phyloP scores from a whole-genome alignment of 768 basidiomycete species.

The Leccinellum luteum region DNA sequence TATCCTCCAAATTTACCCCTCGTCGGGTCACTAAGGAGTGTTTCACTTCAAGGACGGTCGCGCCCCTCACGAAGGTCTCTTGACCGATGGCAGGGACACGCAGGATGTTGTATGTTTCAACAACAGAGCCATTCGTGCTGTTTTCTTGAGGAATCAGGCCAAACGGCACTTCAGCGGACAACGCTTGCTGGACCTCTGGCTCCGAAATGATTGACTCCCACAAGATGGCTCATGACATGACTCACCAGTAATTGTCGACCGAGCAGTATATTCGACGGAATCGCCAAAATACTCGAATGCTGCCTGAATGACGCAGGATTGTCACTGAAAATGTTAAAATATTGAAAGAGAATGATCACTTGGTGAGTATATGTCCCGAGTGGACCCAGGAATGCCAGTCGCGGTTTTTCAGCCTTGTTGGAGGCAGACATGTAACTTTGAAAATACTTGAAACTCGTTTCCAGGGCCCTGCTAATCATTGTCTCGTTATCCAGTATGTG shows the following conservation, averaged over 20 bases:
- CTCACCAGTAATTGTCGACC: slow-evolving; percentile 41
- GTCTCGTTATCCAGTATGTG: neutral
- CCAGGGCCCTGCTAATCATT: slow-evolving; percentile 5
- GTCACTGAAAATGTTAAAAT: slow-evolving; percentile 21
- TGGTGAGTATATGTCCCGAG: slow-evolving; percentile 72
- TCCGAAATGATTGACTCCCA: neutral
- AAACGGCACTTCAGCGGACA: slow-evolving; percentile 43
- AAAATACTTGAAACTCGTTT: slow-evolving; percentile 4
- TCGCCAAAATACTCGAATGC: slow-evolving; percentile 45
- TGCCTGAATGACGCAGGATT: slow-evolving; percentile 32
- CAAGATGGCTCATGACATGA: neutral
- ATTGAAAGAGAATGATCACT: slow-evolving; percentile 28
- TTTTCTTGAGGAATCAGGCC: slow-evolving; percentile 84
- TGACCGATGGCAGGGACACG: slow-evolving; percentile 40
- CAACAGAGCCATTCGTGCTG: slow-evolving; percentile 67
- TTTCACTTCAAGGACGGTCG: slow-evolving; percentile 55
- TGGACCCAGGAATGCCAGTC: slow-evolving; percentile 61
- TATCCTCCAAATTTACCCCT: slow-evolving; percentile 54
- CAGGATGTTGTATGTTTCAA: slow-evolving; percentile 70
- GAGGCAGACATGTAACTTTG: slow-evolving; percentile 10
- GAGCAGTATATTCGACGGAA: slow-evolving; percentile 42
- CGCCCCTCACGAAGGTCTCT: slow-evolving; percentile 55
- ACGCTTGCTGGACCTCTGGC: slow-evolving; percentile 56
- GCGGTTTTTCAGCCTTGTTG: slow-evolving; percentile 15
- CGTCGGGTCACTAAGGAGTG: slow-evolving; percentile 67